Evolutionary conservation across 2,329 filamentous ascomycete species (phyloP).

Genomic region (Talaromyces sp.): DNA sequence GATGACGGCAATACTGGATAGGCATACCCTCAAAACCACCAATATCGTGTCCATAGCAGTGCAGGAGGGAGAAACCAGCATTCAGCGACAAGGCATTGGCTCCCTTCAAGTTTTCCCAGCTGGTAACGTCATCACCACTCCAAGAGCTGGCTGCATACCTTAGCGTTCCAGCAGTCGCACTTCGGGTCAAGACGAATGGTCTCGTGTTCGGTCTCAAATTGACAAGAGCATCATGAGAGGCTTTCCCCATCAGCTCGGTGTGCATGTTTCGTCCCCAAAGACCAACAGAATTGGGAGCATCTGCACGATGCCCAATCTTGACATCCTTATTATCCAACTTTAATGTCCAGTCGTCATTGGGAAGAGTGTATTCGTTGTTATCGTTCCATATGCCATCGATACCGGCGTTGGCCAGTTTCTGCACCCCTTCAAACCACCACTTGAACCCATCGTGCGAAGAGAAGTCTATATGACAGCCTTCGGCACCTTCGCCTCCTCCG

Average conservation of each 20-base stretch:
- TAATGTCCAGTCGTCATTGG: constrained; percentile 63
- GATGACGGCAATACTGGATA: not conserved
- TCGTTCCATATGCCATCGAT: constrained; percentile 78
- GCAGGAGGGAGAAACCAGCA: constrained; percentile 65
- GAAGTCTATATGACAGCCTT: constrained; percentile 71
- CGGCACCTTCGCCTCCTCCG: constrained; percentile 65
- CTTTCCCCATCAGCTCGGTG: constrained; percentile 68
- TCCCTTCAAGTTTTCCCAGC: constrained; percentile 70
- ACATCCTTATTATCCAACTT: constrained; percentile 49
- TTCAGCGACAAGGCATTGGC: constrained; percentile 67
- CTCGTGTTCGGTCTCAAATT: constrained; percentile 57
- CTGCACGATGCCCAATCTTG: constrained; percentile 32
- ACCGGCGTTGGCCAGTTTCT: constrained; percentile 58
- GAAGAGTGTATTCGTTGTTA: constrained; percentile 71
- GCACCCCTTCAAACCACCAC: constrained; percentile 70
- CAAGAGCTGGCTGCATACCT: constrained; percentile 68
- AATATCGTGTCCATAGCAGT: constrained; percentile 71
- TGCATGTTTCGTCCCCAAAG: constrained; percentile 68
- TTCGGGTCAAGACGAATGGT: constrained; percentile 67
- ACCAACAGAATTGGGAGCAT: constrained; percentile 52
- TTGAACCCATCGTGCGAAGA: constrained; percentile 63
- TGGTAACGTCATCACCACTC: constrained; percentile 72
- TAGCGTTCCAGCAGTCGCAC: constrained; percentile 68
- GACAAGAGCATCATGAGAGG: constrained; percentile 64
- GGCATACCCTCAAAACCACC: constrained; percentile 65